Conservation (phyloP, 2,329 filamentous ascomycete genomes). For the Cryphonectria parasitica region DNA sequence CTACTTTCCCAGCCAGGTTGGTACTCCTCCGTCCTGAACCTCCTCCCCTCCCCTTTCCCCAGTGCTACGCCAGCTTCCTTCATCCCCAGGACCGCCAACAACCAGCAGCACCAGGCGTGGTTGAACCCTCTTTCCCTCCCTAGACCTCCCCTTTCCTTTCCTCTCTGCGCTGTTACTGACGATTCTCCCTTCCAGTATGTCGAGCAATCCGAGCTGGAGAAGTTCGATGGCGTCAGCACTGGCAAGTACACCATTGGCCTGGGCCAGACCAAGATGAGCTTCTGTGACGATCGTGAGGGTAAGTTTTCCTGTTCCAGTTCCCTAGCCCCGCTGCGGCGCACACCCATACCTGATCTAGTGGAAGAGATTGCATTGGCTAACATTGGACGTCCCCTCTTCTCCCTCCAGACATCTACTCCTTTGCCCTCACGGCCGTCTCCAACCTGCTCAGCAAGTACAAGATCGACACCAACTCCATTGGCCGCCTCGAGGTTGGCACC, state of each 20-base stretch:
- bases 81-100: not conserved
- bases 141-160: not conserved
- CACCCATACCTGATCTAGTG: not conserved
- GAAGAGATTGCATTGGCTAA: constrained; percentile 5
- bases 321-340: not conserved
- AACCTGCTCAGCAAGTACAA: constrained; percentile 82
- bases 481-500: constrained; percentile 82
- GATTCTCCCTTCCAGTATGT: constrained; percentile 66
- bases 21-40: constrained; percentile 37
- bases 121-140: not conserved
- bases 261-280: constrained; percentile 90
- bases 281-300: constrained; percentile 90
- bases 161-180: constrained; percentile 10
- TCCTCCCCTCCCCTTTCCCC: not conserved
- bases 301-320: constrained; percentile 39
- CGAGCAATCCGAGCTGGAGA: constrained; percentile 80
- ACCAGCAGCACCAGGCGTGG: not conserved
- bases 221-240: constrained; percentile 79
- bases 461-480: constrained; percentile 77
- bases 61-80: not conserved
- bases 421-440: constrained; percentile 77
- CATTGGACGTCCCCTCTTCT: not conserved
- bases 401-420: constrained; percentile 79
- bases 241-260: constrained; percentile 93
- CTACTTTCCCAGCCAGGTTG: constrained; percentile 84